Conservation (phyloP, 257 asterid species). For the Petrea volubilis region DNA sequence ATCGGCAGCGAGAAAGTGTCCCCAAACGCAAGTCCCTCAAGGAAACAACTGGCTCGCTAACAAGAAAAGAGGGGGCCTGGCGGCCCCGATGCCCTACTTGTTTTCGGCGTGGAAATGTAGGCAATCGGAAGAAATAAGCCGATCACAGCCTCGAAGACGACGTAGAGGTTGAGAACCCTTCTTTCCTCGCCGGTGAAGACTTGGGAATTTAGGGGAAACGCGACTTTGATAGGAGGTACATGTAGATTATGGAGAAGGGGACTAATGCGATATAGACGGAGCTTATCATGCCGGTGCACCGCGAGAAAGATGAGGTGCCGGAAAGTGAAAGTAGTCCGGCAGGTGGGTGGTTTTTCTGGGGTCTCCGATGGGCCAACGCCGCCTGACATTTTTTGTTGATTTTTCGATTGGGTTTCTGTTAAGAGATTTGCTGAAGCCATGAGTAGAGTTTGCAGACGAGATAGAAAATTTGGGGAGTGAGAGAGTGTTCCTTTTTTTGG, state of each 20-base stretch:
- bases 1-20: conserved; percentile 69
- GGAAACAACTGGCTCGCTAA: conserved; percentile 69
- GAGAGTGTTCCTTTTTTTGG: too few relatives aligned
- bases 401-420: background rate
- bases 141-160: conserved; percentile 47
- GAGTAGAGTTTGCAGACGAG: background rate
- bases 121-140: conserved; percentile 70
- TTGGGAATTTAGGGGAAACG: conserved; percentile 54
- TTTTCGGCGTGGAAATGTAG: conserved; percentile 59
- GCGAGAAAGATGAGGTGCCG: conserved; percentile 67
- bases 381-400: conserved; percentile 58
- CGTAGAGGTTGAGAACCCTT: conserved; percentile 41
- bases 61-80: conserved; percentile 74
- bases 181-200: conserved; percentile 56
- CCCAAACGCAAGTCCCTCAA: conserved; percentile 70
- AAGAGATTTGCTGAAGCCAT: background rate
- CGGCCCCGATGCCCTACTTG: conserved; percentile 60
- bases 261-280: conserved; percentile 60
- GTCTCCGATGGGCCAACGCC: conserved; percentile 64
- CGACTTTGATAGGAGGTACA: conserved; percentile 58
- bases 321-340: conserved; percentile 41
- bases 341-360: conserved; percentile 41
- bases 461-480: background rate
- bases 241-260: conserved; percentile 64
- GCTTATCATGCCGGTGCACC: conserved; percentile 69